Conservation (phyloP, 352 stramenopile genomes). For the Pythium pectinolyticum region DNA sequence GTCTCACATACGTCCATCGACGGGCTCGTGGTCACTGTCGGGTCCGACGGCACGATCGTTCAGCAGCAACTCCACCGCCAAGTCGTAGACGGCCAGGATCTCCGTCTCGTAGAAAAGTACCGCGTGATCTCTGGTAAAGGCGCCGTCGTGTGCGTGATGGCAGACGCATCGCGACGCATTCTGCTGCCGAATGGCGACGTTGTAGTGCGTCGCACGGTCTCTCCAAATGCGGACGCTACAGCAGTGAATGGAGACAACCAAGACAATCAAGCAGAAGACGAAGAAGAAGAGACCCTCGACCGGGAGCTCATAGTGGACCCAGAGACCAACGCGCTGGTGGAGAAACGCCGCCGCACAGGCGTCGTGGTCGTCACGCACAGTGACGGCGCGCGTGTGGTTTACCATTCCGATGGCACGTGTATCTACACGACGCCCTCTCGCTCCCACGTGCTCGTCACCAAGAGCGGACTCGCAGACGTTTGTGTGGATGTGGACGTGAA, state of each 20-base stretch:
- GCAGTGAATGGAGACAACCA: not conserved
- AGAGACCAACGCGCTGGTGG: constrained; percentile 67
- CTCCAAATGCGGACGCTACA: not conserved
- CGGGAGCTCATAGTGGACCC: constrained; percentile 51
- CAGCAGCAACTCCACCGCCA: constrained; percentile 28
- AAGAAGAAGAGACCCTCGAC: not conserved
- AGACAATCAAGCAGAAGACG: not conserved
- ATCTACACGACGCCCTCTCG: constrained; percentile 50
- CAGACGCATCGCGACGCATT: constrained; percentile 35
- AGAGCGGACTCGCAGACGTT: constrained; percentile 55
- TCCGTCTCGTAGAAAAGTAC: constrained; percentile 30
- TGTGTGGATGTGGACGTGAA: constrained; percentile 76
- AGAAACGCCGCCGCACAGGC: constrained; percentile 38
- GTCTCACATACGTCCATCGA: constrained; percentile 48
- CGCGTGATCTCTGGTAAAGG: constrained; percentile 63
- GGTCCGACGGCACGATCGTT: constrained; percentile 60
- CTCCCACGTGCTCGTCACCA: constrained; percentile 58
- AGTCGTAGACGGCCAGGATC: constrained; percentile 7
- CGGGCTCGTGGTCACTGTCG: constrained; percentile 51
- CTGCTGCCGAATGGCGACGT: constrained; percentile 56
- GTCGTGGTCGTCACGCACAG: constrained; percentile 66
- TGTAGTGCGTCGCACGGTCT: not conserved
- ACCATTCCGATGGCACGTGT: constrained; percentile 66
- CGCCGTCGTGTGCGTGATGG: constrained; percentile 48
- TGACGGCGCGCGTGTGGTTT: constrained; percentile 52